Percentiles rank a stretch among this genome's conserved stretches.
phyloP scores from a whole-genome alignment of 257 asterid species.

The Solanum pennellii region DNA sequence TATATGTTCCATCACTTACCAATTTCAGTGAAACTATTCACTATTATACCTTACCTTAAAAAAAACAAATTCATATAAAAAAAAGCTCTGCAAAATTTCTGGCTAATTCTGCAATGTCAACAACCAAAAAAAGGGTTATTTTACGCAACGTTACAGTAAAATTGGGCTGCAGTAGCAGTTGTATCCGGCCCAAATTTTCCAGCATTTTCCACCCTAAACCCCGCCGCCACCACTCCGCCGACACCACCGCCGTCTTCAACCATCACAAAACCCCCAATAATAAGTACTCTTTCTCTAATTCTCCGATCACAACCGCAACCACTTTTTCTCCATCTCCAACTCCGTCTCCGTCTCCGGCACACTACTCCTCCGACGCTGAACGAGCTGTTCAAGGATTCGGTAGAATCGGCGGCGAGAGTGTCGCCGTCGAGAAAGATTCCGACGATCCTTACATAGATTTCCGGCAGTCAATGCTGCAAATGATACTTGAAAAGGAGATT shows the following conservation, averaged over 20 bases:
- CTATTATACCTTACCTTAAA: neutral
- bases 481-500: slow-evolving; percentile 73
- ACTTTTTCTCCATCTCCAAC: slow-evolving; percentile 17
- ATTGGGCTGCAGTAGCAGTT: slow-evolving; percentile 51
- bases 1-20: neutral
- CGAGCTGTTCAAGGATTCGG: slow-evolving; percentile 66
- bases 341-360: slow-evolving; percentile 22
- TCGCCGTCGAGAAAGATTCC: slow-evolving; percentile 84
- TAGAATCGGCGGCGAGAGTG: slow-evolving; percentile 48
- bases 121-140: slow-evolving; percentile 25
- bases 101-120: slow-evolving; percentile 20
- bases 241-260: neutral
- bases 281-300: slow-evolving; percentile 34
- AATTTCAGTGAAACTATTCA: neutral
- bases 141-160: slow-evolving; percentile 35
- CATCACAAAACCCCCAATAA: neutral
- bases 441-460: slow-evolving; percentile 81
- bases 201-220: slow-evolving; percentile 50
- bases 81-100: neutral
- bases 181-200: slow-evolving; percentile 45
- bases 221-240: neutral
- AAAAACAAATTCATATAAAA: neutral
- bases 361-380: slow-evolving; percentile 25
- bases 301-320: slow-evolving; percentile 36
- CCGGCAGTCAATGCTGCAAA: slow-evolving; percentile 88